These are phyloP conservation scores for Balansia obtecta DNA, from an alignment of 2,329 filamentous ascomycete species.

Conservation along the genomic window DNA sequence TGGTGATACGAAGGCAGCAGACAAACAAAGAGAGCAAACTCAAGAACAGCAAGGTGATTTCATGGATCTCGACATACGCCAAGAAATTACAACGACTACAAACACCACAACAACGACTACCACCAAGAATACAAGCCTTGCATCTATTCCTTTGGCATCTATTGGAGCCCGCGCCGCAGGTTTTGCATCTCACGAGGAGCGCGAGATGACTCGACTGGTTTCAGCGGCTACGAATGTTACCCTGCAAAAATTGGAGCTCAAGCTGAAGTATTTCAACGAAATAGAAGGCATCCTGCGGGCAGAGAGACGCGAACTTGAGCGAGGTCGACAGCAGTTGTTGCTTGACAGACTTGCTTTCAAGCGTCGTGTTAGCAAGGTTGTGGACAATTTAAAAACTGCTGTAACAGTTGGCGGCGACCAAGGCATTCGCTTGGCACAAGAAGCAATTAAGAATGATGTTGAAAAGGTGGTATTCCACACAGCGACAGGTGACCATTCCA, in stretches of 20 bases:
- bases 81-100: constrained; percentile 37
- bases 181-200: constrained; percentile 89
- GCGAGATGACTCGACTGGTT: constrained; percentile 88
- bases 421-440: constrained; percentile 34
- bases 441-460: constrained; percentile 30
- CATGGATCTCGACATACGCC: constrained; percentile 51
- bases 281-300: constrained; percentile 88
- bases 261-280: constrained; percentile 91
- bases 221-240: constrained; percentile 86
- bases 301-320: constrained; percentile 84
- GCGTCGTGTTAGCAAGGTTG: constrained; percentile 70
- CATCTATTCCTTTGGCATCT: constrained; percentile 73
- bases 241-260: constrained; percentile 91
- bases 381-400: constrained; percentile 57
- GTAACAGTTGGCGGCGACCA: constrained; percentile 36
- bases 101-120: constrained; percentile 35
- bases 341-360: constrained; percentile 85
- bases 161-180: constrained; percentile 78
- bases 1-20: constrained; percentile 15
- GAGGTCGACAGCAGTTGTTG: constrained; percentile 85
- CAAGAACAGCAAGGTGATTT: constrained; percentile 33
- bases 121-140: constrained; percentile 37
- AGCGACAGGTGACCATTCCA: constrained; percentile 26
- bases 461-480: constrained; percentile 43
- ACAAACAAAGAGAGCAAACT: background rate